Evolutionary conservation across 2,329 filamentous ascomycete genomes (phyloP).

Genomic region (Coniochaeta ligniaria): DNA sequence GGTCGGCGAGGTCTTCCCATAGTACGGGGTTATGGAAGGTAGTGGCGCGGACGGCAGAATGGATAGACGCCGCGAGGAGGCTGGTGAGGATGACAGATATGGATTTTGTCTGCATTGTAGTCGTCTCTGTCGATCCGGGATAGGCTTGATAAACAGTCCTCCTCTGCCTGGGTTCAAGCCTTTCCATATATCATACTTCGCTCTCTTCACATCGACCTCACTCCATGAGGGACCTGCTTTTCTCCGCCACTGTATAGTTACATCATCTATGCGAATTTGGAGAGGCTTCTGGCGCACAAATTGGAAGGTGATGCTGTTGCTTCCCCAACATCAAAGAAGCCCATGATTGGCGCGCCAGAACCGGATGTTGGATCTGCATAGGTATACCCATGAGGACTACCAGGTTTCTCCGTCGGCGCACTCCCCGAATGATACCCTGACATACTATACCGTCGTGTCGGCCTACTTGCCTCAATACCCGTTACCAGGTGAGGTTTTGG

Average conservation of each 20-base stretch:
- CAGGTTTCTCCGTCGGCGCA: neutral
- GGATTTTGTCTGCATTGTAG: too few relatives aligned
- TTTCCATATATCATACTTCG: too few relatives aligned
- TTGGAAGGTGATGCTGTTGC: neutral
- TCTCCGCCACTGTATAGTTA: neutral
- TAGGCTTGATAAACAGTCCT: too few relatives aligned
- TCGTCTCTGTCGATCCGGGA: too few relatives aligned
- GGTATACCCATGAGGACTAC: neutral
- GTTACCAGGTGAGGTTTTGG: too few relatives aligned
- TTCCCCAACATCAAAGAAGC: neutral
- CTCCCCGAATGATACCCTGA: too few relatives aligned
- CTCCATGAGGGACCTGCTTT: neutral
- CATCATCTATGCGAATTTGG: neutral
- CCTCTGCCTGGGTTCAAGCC: too few relatives aligned
- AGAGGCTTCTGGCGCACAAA: neutral
- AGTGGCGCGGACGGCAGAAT: neutral
- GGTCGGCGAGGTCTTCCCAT: conserved; percentile 47
- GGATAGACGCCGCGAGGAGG: neutral
- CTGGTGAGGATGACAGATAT: neutral
- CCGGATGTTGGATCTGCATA: neutral
- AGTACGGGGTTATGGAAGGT: conserved; percentile 43
- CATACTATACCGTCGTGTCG: too few relatives aligned
- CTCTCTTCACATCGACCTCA: neutral
- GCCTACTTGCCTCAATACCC: too few relatives aligned
- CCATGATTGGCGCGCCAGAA: neutral